These are phyloP conservation scores for Xylaria nigripes DNA, from an alignment of 495 filamentous ascomycete species.

Conservation along the genomic window DNA sequence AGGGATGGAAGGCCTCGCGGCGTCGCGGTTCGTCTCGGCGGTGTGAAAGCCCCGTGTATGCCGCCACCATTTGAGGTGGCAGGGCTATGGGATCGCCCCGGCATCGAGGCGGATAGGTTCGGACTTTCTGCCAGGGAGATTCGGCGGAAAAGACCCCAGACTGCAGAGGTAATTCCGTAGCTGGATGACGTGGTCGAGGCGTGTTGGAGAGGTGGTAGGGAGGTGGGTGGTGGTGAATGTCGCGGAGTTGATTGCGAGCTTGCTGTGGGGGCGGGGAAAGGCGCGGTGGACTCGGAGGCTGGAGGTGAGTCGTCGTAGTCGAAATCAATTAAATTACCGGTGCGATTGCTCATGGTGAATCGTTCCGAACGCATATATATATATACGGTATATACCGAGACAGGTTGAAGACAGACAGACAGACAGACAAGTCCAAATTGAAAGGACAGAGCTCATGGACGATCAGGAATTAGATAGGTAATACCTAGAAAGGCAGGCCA, in stretches of 20 bases:
- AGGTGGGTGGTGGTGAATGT: slow-evolving; percentile 4
- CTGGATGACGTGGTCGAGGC: slow-evolving; percentile 10
- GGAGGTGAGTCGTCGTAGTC: slow-evolving; percentile 6
- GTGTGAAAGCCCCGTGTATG: slow-evolving; percentile 33
- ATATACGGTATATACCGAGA: too few species aligned
- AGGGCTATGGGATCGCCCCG: slow-evolving; percentile 9
- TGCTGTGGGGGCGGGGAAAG: slow-evolving; percentile 2
- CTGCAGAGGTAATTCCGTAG: slow-evolving; percentile 21
- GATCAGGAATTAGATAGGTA: background rate
- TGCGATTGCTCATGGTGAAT: slow-evolving; percentile 3
- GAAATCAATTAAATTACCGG: slow-evolving; percentile 10
- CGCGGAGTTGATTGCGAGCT: slow-evolving; percentile 6
- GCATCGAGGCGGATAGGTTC: slow-evolving; percentile 7
- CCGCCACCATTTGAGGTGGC: slow-evolving; percentile 20
- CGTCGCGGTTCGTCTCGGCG: slow-evolving; percentile 29
- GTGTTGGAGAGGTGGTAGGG: slow-evolving; percentile 11
- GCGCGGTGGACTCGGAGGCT: background rate
- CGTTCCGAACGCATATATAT: too few species aligned
- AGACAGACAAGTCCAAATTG: background rate
- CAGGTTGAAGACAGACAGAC: background rate
- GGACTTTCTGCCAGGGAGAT: slow-evolving; percentile 23
- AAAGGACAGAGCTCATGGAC: background rate
- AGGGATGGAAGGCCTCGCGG: slow-evolving; percentile 37
- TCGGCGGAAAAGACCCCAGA: slow-evolving; percentile 26
- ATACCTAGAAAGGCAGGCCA: background rate